These are phyloP conservation scores for Tieghemiomyces parasiticus DNA, from an alignment of 192 early-diverging fungal genomes.

Conservation along the genomic window DNA sequence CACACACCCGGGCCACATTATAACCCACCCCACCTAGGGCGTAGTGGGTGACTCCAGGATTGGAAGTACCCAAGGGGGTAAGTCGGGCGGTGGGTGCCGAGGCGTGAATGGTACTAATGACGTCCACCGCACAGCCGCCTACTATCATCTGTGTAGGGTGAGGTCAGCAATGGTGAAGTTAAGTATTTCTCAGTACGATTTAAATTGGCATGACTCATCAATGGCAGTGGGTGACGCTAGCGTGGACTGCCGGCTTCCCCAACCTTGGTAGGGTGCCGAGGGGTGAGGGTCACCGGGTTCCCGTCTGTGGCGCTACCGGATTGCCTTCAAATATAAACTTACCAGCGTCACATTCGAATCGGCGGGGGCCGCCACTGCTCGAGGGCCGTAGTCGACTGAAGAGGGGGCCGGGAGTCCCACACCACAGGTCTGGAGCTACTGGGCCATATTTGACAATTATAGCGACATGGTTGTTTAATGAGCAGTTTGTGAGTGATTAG, in stretches of 20 bases:
- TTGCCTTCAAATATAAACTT: too few species aligned
- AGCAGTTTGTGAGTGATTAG: not conserved
- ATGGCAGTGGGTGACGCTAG: too few species aligned
- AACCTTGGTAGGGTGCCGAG: too few species aligned
- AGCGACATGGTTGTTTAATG: not conserved
- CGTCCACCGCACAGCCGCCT: slow-evolving; percentile 76
- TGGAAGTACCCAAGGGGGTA: slow-evolving; percentile 34
- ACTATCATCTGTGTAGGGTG: slow-evolving; percentile 51
- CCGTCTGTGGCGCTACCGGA: too few species aligned
- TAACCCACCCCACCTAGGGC: slow-evolving; percentile 80
- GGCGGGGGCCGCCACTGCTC: too few species aligned
- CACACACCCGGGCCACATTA: slow-evolving; percentile 77
- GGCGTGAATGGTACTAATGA: slow-evolving; percentile 37
- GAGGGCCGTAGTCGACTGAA: too few species aligned
- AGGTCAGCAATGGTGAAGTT: too few species aligned
- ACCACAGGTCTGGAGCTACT: not conserved
- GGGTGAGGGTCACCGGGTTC: too few species aligned
- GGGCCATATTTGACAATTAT: not conserved
- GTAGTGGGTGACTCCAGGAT: slow-evolving; percentile 47
- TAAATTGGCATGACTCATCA: too few species aligned
- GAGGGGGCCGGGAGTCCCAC: not conserved
- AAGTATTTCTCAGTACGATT: too few species aligned
- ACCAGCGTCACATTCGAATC: too few species aligned
- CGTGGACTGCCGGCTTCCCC: too few species aligned
- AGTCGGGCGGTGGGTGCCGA: not conserved